Evolutionary conservation across 2,329 filamentous ascomycete genomes (phyloP).

Genomic region (Ophiostoma quercus): DNA sequence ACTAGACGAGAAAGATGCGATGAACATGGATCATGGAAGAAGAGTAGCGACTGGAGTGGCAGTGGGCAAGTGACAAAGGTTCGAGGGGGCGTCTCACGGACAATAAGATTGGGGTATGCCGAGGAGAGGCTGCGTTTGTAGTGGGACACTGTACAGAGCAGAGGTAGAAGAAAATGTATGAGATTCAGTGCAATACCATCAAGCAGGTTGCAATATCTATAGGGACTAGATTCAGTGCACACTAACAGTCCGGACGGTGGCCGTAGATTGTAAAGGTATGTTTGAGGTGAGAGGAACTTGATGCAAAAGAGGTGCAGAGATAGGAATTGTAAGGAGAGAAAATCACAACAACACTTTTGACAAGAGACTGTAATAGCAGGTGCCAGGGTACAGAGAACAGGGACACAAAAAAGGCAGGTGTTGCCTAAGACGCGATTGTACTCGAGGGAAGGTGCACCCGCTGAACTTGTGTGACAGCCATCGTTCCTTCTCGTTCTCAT

Average conservation of each 20-base stretch:
- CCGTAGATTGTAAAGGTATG: background rate
- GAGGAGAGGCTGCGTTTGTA: constrained; percentile 10
- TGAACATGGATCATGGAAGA: background rate
- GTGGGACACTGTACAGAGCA: constrained; percentile 12
- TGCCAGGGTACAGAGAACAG: background rate
- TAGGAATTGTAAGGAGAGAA: too few relatives aligned
- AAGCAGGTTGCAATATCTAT: background rate
- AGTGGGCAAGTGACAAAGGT: background rate
- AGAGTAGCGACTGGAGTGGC: background rate
- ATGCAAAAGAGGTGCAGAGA: background rate
- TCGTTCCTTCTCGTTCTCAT: background rate
- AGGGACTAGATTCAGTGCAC: background rate
- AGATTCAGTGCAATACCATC: background rate
- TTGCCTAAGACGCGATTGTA: background rate
- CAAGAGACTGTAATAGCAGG: background rate
- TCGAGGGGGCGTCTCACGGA: constrained; percentile 5
- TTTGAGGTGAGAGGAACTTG: background rate
- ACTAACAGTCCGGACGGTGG: background rate
- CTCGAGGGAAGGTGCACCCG: constrained; percentile 18
- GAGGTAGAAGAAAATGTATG: background rate
- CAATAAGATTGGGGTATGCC: constrained; percentile 21
- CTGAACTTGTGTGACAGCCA: background rate
- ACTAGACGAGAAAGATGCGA: background rate
- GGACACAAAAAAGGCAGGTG: background rate
- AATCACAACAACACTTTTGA: background rate